Evolutionary conservation across 192 early-diverging fungal species (phyloP), one percentile per base, ranked within the genome.

Genomic region (Pecoramyces ruminantium): DNA sequence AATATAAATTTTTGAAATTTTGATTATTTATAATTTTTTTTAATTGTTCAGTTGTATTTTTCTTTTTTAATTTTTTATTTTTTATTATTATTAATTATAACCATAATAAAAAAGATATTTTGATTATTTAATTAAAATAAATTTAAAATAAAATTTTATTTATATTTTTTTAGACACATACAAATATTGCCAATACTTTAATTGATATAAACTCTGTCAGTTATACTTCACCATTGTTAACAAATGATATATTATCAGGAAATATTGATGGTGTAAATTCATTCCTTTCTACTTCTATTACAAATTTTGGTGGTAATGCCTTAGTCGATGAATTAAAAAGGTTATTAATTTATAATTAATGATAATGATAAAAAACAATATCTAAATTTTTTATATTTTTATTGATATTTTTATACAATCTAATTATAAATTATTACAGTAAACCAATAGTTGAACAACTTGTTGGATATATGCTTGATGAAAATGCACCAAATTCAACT

Each of bases 381-480:
- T n/a, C n/a, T n/a, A n/a, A n/a, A n/a, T n/a, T n/a, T n/a, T n/a
- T n/a, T n/a, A n/a, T n/a, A n/a, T n/a, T n/a, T n/a, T n/a, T n/a
- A n/a, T n/a, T n/a, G n/a, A n/a, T n/a, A n/a, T n/a, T n/a, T n/a
- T n/a, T n/a, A n/a, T n/a, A n/a, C n/a, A n/a, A n/a, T n/a, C n/a
- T n/a, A n/a, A n/a, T n/a, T n/a, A n/a, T n/a, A n/a, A 21, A 29
- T 84, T 78, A 25, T 78, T 27, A 78, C 40, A 96, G 95, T 83
- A 92, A 93, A 83, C 86, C 84, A n/a, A 93, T 92, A 17, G 92
- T 97, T 78, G 82, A 86, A 29, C 88, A 93, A 51, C 89, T 99
- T 29, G 92, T 94, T 17, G 86, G 87, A 58, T 98, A 92, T 82
- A 99, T 99, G 98, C 90, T 99, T 14, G 89, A 94, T 79, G 78